A percentile compares a stretch with the other conserved stretches of the same genome.
These are phyloP conservation scores for Ophiostoma ips DNA, from an alignment of 2,329 filamentous ascomycete species.

Conservation along the genomic window DNA sequence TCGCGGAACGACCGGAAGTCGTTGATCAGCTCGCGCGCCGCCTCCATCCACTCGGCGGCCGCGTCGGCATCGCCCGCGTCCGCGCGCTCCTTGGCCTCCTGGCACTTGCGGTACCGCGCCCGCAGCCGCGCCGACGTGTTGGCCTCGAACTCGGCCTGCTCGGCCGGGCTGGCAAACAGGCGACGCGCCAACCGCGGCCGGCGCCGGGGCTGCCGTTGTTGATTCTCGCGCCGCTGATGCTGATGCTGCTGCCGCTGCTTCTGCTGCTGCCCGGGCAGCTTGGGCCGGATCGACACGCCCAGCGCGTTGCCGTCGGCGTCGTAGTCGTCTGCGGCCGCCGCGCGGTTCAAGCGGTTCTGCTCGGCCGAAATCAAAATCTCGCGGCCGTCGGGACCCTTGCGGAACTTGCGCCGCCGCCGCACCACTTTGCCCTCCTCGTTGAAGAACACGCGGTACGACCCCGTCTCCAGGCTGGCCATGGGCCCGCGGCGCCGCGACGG, in stretches of 20 bases:
- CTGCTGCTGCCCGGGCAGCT: not conserved
- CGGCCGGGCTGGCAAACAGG: constrained; percentile 16
- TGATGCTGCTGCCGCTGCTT: not conserved
- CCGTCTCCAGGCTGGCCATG: constrained; percentile 12
- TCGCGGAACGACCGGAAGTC: constrained; percentile 50
- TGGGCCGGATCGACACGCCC: constrained; percentile 1
- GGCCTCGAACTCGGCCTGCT: constrained; percentile 18
- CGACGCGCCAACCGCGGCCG: constrained; percentile 11
- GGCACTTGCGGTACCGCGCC: constrained; percentile 29
- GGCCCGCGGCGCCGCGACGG: constrained; percentile 13
- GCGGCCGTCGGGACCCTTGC: constrained; percentile 4
- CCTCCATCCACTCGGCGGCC: constrained; percentile 40
- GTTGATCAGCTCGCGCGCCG: constrained; percentile 44
- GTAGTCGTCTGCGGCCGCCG: not conserved
- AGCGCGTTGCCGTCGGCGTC: constrained; percentile 1
- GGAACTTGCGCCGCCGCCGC: constrained; percentile 13
- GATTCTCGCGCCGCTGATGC: constrained; percentile 1
- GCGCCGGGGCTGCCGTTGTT: constrained; percentile 3
- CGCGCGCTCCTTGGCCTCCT: constrained; percentile 22
- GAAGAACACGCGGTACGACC: constrained; percentile 13
- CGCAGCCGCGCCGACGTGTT: constrained; percentile 17
- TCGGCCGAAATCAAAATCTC: constrained; percentile 11
- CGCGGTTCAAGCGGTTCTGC: constrained; percentile 15
- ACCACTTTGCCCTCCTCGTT: constrained; percentile 13
- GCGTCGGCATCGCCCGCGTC: constrained; percentile 28